A percentile compares a stretch with the other conserved stretches of the same genome.
Evolutionary conservation across 768 basidiomycete species (phyloP).

Genomic region (Boletus rubroflammeus): DNA sequence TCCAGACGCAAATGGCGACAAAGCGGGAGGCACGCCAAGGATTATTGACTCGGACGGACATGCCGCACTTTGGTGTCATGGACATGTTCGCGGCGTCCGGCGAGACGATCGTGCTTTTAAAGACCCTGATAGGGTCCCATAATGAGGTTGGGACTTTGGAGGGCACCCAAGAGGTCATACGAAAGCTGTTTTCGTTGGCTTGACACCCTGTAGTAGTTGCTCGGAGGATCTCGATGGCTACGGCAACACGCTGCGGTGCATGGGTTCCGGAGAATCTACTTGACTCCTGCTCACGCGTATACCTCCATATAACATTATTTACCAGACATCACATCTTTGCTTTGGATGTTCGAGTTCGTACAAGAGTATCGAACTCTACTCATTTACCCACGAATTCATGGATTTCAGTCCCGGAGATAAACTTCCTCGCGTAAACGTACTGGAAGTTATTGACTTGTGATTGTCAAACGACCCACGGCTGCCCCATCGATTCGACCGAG

Average conservation of each 20-base stretch:
- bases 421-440: neutral
- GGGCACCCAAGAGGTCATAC: conserved; percentile 64
- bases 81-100: conserved; percentile 48
- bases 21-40: conserved; percentile 42
- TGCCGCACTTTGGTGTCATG: conserved; percentile 49
- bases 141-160: conserved; percentile 56
- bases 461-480: too few relatives aligned
- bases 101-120: conserved; percentile 52
- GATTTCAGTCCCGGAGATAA: neutral
- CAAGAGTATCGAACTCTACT: neutral
- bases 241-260: neutral
- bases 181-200: conserved; percentile 24
- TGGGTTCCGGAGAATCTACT: neutral
- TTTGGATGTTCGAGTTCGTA: neutral
- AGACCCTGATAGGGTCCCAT: conserved; percentile 57
- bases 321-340: neutral
- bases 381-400: neutral
- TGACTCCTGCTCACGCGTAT: neutral
- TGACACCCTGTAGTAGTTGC: neutral
- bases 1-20: conserved; percentile 36
- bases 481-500: too few relatives aligned
- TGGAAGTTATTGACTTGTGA: neutral
- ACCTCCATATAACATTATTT: neutral
- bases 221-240: neutral
- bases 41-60: conserved; percentile 42